Conservation (phyloP, 2,329 filamentous ascomycete genomes). For the Fusarium domesticum region DNA sequence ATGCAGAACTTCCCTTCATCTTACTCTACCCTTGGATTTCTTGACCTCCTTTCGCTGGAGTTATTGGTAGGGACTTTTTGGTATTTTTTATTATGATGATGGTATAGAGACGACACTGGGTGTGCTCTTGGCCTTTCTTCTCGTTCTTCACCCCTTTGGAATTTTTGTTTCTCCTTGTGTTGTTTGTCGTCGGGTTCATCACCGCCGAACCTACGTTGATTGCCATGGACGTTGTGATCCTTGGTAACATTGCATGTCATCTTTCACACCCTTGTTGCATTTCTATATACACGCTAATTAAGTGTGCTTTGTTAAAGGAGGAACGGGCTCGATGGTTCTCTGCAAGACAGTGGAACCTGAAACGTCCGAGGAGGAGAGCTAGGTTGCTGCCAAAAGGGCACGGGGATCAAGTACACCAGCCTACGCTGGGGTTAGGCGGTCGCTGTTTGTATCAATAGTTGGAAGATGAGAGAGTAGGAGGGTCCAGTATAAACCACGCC, state of each 20-base stretch:
- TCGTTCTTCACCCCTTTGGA: slow-evolving; percentile 2
- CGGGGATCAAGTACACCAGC: too few relatives aligned
- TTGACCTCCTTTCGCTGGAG: slow-evolving; percentile 22
- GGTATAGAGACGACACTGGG: slow-evolving; percentile 27
- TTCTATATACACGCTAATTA: background rate
- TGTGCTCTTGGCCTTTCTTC: slow-evolving; percentile 11
- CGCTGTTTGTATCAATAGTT: background rate
- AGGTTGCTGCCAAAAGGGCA: too few relatives aligned
- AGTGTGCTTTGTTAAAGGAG: background rate
- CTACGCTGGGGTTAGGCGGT: too few relatives aligned
- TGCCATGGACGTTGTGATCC: too few relatives aligned
- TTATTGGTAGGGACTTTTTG: slow-evolving; percentile 18
- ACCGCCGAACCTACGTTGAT: background rate
- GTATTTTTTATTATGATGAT: slow-evolving; percentile 23
- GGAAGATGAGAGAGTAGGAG: background rate
- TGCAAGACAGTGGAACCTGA: background rate
- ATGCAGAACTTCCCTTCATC: background rate
- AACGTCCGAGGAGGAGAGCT: background rate
- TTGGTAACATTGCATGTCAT: too few relatives aligned
- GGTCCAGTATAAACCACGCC: background rate
- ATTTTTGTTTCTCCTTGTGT: background rate
- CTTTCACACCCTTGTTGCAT: background rate
- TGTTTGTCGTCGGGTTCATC: background rate
- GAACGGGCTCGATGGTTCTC: background rate
- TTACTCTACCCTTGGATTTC: slow-evolving; percentile 8